Evolutionary conservation across 2,329 filamentous ascomycete species (phyloP), one percentile per base, ranked within the genome.

Genomic region (Cladophialophora yegresii): DNA sequence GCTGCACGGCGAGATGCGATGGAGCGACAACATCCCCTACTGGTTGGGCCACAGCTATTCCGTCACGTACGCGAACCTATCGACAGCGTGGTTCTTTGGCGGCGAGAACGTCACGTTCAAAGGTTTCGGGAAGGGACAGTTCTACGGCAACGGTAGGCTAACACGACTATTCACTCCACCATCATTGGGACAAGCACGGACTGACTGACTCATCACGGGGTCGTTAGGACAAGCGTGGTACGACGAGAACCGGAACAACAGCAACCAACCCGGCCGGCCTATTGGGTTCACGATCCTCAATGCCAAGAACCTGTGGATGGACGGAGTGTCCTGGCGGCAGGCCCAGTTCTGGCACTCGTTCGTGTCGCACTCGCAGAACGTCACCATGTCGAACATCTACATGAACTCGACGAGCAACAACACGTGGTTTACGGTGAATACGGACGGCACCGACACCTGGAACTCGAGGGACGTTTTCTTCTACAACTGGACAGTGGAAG

Each of bases 81-180:
- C 85, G 0, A 85, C 85, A 1, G 89, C 89, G 78, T 89, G 87
- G 80, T 82, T 86, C 72, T 81, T 88, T 43, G 87, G 87, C 47
- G 88, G 88, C 32, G 77, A 82, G 22, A 86, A 85, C 74, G 84
- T 91, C 10, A 87, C 89, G 63, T 82, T 91, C 53, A 90, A 88
- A 66, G 89, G 88, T 0, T 56, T 58, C 23, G 85, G 84, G n/a
- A 32, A 53, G 16, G 85, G 85, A 50, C 85, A 81, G 9, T 75
- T 89, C 8, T 82, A 89, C 70, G 88, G 88, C 16, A 87, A 86
- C 62, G 86, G 57, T 59, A 51, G 23, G 57, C 45, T 9, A 16
- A 16, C 22, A 20, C 7, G 4, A 10, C 33, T n/a, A n/a, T 12
- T 43, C 36, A 5, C n/a, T 20, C 12, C 12, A n/a, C 26, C 26